Percentiles rank a stretch among this genome's conserved stretches.
phyloP scores from a whole-genome alignment of 2,329 filamentous ascomycete species.

The Neurospora sp. region DNA sequence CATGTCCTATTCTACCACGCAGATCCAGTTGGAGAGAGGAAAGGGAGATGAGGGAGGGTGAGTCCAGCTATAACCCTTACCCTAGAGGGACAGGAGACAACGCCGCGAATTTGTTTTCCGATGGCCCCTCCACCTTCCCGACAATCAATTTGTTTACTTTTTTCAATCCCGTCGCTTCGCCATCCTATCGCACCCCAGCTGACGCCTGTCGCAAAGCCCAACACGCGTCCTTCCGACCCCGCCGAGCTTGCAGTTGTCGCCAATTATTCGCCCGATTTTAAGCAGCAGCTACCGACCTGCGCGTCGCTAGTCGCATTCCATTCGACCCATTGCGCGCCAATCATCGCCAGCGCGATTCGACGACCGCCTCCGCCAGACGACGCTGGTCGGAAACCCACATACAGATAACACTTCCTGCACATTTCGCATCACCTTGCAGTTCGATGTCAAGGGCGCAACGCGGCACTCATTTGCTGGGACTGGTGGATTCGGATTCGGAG shows the following conservation, averaged over 20 bases:
- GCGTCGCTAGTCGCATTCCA: neutral
- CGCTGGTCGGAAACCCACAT: neutral
- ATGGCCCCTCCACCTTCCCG: neutral
- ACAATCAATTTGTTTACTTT: conserved; percentile 4
- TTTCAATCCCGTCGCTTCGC: neutral
- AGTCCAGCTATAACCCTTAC: neutral
- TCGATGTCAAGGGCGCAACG: conserved; percentile 23
- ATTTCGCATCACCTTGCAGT: neutral
- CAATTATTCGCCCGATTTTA: neutral
- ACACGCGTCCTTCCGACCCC: conserved; percentile 1
- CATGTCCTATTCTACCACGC: neutral
- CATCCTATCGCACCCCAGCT: neutral
- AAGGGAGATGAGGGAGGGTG: neutral
- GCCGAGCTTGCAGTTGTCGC: neutral
- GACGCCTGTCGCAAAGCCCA: neutral
- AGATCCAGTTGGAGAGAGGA: neutral
- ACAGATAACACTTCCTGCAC: neutral
- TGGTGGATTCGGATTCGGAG: conserved; percentile 36
- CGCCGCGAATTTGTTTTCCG: neutral
- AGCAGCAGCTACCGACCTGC: conserved; percentile 1
- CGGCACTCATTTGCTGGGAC: conserved; percentile 25
- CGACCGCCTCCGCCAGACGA: neutral
- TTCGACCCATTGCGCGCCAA: conserved; percentile 2
- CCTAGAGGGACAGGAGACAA: neutral
- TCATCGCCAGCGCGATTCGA: conserved; percentile 1